phyloP scores from a whole-genome alignment of 768 basidiomycete species.

The Gautieria morchelliformis region DNA sequence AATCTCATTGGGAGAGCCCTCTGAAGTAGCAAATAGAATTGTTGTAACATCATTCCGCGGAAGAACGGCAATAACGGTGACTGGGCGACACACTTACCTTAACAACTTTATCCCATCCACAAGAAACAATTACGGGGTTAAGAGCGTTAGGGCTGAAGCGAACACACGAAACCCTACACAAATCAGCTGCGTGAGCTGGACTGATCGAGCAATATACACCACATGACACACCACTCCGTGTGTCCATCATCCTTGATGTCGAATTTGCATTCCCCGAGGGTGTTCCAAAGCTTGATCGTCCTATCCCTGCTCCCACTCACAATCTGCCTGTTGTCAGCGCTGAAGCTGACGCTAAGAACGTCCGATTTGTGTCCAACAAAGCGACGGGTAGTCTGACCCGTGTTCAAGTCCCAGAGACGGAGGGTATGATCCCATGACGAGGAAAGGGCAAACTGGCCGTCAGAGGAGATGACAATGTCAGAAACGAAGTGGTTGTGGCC shows the following conservation, averaged over 20 bases:
- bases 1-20: constrained; percentile 67
- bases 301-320: constrained; percentile 96
- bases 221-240: constrained; percentile 64
- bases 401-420: constrained; percentile 99
- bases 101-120: constrained; percentile 99
- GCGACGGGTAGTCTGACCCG: constrained; percentile 87
- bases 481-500: constrained; percentile 99
- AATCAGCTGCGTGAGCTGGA: neutral
- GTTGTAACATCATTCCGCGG: constrained; percentile 28
- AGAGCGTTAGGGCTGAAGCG: constrained; percentile 96
- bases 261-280: constrained; percentile 99
- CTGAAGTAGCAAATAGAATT: constrained; percentile 88
- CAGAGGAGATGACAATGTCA: constrained; percentile 97
- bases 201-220: neutral
- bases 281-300: constrained; percentile 99
- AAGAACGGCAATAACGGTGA: constrained; percentile 8
- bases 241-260: constrained; percentile 99
- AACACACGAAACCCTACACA: constrained; percentile 88
- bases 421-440: constrained; percentile 99
- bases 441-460: constrained; percentile 98
- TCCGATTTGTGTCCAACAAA: constrained; percentile 98
- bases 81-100: constrained; percentile 55
- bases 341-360: constrained; percentile 98
- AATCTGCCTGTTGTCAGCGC: constrained; percentile 98
- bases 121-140: constrained; percentile 98